Evolutionary conservation across 345 rosid genomes (phyloP).

Genomic region (Heritiera fomes): DNA sequence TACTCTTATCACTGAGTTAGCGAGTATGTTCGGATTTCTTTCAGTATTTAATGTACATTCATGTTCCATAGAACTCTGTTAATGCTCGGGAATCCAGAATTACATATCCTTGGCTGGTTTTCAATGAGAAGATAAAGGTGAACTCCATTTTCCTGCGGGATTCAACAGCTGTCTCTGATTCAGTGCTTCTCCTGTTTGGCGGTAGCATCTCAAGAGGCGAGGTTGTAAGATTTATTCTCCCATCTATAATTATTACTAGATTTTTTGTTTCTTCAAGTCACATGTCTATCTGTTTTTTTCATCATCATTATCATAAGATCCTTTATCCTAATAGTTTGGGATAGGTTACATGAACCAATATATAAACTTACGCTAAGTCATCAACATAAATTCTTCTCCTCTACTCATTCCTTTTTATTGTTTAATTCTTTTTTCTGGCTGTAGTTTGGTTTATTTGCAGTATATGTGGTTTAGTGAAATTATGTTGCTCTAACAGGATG

Average conservation of each 20-base stretch:
- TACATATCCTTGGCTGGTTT: conserved; percentile 89
- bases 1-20: neutral
- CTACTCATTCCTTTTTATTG: neutral
- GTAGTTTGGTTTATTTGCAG: neutral
- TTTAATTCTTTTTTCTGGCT: neutral
- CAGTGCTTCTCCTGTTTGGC: conserved; percentile 79
- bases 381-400: too few relatives aligned
- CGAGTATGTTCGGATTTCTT: neutral
- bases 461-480: conserved; percentile 2
- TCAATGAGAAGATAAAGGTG: conserved; percentile 94
- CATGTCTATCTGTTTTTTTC: neutral
- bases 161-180: conserved; percentile 92
- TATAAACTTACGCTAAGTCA: too few relatives aligned
- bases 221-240: conserved; percentile 40
- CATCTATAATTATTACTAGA: conserved; percentile 20
- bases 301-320: too few relatives aligned
- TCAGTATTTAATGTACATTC: neutral
- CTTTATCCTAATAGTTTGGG: too few relatives aligned
- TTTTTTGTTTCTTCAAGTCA: conserved; percentile 7
- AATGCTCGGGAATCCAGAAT: conserved; percentile 75
- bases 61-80: conserved; percentile 64
- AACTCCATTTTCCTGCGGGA: conserved; percentile 86
- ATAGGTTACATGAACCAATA: too few relatives aligned
- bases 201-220: conserved; percentile 72
- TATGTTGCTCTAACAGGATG: conserved; percentile 50